Conservation (phyloP, 176 grass and related monocot genomes). For the Triticum aestivum region IWGSC_CS_RefSeq_v2.1 NC_057806.1:290686565-290687064, state of each 20-base stretch:
- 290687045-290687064: not conserved
- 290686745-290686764: too few relatives aligned
- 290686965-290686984: not conserved
- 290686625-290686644: not conserved
- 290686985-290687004: not conserved
- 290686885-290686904: not conserved
- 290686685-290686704: conserved; percentile 86
- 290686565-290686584: too few relatives aligned
- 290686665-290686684: conserved; percentile 57
- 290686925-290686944: conserved; percentile 42
- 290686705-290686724: conserved; percentile 66
- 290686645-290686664: conserved; percentile 78
- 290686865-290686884: conserved; percentile 35
- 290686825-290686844: conserved; percentile 54
- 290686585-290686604: not conserved
- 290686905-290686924: conserved; percentile 14
- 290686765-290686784: not conserved
- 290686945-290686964: conserved; percentile 12
- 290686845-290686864: conserved; percentile 57
- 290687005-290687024: not conserved
- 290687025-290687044: conserved; percentile 1
- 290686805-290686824: not conserved
- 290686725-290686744: not conserved
- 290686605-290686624: not conserved
- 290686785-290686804: not conserved